Evolutionary conservation across 2,329 filamentous ascomycete species (phyloP), one percentile per base, ranked within the genome.

Genomic region (Arthrinium phaeospermum): DNA sequence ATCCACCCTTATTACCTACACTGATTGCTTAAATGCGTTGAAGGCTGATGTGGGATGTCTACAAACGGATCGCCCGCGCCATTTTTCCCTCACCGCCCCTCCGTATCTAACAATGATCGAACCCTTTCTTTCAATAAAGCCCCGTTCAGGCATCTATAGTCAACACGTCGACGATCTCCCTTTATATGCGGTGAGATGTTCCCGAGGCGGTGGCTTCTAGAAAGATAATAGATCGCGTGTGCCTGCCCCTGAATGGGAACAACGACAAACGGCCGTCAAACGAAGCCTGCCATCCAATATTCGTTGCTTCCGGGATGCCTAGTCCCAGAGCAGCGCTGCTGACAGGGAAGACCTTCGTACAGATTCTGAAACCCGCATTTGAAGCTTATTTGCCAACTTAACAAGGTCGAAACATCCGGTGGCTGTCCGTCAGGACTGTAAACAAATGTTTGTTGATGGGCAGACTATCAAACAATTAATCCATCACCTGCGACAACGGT

Each of bases 341-440:
- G 34, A 13, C 57, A 64, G 57, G 57, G 57, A 24, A 64, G 57
- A 14, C 57, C 57, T n/a, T 64, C 34, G 19, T 64, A 64, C 57
- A 41, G 30, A 14, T n/a, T 64, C 30, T 64, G 57, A 64, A 64
- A 64, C 57, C 57, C 30, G 53, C 57, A 64, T 41, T 34, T 64
- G 57, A 64, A 64, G 57, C 57, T 64, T 64, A 64, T 64, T 64
- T 41, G 34, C 30, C 57, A 64, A 41, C 57, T 64, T 41, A 41
- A 8, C 34, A 22, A 41, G 19, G 34, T 64, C 34, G 57, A 64
- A 64, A 64, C 57, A 64, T 64, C 14, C 19, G 57, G 34, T n/a
- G 34, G 57, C 57, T 64, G 57, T 12, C 57, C 53, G 53, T 64
- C 41, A 4, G 30, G 19, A 30, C 27, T 30, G 27, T 41, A 41